Percentiles rank a stretch among this genome's conserved stretches.
phyloP scores from a whole-genome alignment of 108 stramenopile species.

The Cyclotella baltica region DNA sequence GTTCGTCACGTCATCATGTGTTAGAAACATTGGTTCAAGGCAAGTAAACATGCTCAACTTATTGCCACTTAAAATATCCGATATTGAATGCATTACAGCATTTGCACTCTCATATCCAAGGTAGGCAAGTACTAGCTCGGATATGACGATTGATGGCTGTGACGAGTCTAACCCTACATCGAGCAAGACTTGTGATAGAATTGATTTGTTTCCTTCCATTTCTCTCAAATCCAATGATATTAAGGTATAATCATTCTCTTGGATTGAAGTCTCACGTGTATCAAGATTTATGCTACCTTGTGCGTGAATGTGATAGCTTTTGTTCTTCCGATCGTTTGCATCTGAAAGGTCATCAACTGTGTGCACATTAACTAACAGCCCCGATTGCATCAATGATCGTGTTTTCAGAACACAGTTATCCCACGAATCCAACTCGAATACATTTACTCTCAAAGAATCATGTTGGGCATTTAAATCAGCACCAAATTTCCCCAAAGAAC shows the following conservation, averaged over 20 bases:
- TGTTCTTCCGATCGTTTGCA: not conserved
- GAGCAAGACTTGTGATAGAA: slow-evolving; percentile 25
- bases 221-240: slow-evolving; percentile 58
- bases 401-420: slow-evolving; percentile 43
- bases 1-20: not conserved
- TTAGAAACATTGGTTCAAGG: slow-evolving; percentile 60
- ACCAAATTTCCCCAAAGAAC: not conserved
- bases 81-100: slow-evolving; percentile 34
- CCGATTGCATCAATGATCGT: slow-evolving; percentile 32
- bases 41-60: slow-evolving; percentile 59
- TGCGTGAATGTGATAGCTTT: slow-evolving; percentile 5
- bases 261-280: not conserved
- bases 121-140: slow-evolving; percentile 82
- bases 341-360: not conserved
- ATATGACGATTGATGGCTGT: slow-evolving; percentile 67
- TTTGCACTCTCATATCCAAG: slow-evolving; percentile 48
- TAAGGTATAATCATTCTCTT: slow-evolving; percentile 44
- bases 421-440: slow-evolving; percentile 47
- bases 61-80: slow-evolving; percentile 24
- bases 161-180: slow-evolving; percentile 33
- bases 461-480: not conserved
- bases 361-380: too few relatives aligned
- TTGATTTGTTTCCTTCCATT: slow-evolving; percentile 11
- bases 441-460: slow-evolving; percentile 16
- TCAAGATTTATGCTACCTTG: slow-evolving; percentile 14